Conservation (phyloP, 352 stramenopile genomes). For the Phytopythium vexans region DNA sequence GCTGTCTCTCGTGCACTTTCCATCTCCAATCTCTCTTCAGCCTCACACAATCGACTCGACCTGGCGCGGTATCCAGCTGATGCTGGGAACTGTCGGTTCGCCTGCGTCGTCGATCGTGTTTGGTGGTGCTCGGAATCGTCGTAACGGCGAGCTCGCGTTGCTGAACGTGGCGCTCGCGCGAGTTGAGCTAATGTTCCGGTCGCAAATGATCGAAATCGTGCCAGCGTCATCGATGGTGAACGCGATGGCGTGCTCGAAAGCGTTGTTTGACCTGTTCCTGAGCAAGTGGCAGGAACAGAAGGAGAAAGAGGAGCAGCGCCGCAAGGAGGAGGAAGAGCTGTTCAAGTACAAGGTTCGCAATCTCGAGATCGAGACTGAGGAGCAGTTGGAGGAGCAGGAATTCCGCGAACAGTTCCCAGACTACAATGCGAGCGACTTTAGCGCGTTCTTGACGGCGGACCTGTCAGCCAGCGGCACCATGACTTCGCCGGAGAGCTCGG, state of each 20-base stretch:
- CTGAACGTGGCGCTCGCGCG: slow-evolving; percentile 69
- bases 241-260: slow-evolving; percentile 57
- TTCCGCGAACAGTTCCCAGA: slow-evolving; percentile 94
- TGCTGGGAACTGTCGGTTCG: slow-evolving; percentile 47
- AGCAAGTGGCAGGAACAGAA: slow-evolving; percentile 85
- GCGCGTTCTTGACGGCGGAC: slow-evolving; percentile 52
- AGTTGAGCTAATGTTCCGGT: slow-evolving; percentile 65
- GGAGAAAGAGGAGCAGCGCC: slow-evolving; percentile 68
- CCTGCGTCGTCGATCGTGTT: slow-evolving; percentile 43
- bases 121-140: slow-evolving; percentile 28
- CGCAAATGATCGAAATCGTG: slow-evolving; percentile 15
- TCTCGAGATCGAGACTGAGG: slow-evolving; percentile 78
- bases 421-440: slow-evolving; percentile 74
- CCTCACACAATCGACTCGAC: slow-evolving; percentile 45
- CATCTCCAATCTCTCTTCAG: slow-evolving; percentile 28
- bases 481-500: slow-evolving; percentile 7
- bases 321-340: slow-evolving; percentile 64
- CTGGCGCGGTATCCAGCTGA: slow-evolving; percentile 74
- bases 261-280: slow-evolving; percentile 83
- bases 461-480: slow-evolving; percentile 13
- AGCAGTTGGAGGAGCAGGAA: slow-evolving; percentile 83
- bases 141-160: slow-evolving; percentile 66
- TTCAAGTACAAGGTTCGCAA: slow-evolving; percentile 87
- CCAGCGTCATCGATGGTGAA: slow-evolving; percentile 23
- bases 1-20: slow-evolving; percentile 72